Conservation (phyloP, 371 early-diverging fungal species). For the Smittium mucronatum region DNA sequence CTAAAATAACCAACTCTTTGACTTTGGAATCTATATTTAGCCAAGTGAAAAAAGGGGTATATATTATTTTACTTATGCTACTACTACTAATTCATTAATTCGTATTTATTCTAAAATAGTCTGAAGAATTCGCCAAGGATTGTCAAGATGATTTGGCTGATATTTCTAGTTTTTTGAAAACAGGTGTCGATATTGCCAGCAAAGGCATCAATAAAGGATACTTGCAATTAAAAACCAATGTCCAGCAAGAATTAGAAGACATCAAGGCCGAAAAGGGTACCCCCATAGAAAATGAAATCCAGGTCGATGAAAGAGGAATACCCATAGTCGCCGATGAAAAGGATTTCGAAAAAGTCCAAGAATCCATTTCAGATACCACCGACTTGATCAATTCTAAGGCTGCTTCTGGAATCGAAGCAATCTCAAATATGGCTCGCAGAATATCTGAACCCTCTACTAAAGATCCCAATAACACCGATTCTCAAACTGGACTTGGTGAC, state of each 20-base stretch:
- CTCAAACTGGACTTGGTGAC: background rate
- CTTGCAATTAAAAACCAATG: background rate
- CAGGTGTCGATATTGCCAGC: background rate
- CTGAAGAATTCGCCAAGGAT: conserved; percentile 27
- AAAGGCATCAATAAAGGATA: conserved; percentile 5
- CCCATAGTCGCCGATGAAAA: conserved; percentile 6
- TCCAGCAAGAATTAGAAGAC: background rate
- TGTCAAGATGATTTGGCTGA: conserved; percentile 18
- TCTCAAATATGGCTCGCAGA: background rate
- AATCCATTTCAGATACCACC: background rate
- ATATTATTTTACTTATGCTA: background rate
- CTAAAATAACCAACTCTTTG: background rate
- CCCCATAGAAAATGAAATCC: background rate
- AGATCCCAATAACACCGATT: background rate
- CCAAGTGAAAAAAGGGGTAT: background rate
- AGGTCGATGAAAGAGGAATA: conserved; percentile 10
- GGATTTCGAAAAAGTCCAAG: background rate
- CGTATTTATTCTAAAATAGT: conserved; percentile 12
- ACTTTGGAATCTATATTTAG: background rate
- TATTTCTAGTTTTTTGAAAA: conserved; percentile 2
- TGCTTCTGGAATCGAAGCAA: conserved; percentile 5
- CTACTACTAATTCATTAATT: background rate
- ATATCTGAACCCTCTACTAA: background rate
- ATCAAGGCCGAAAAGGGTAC: background rate
- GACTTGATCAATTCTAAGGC: background rate